Percentiles rank a stretch among this genome's conserved stretches.
Conservation (phyloP, 2,329 filamentous ascomycete genomes). For the Sclerotinia spermophila region DNA sequence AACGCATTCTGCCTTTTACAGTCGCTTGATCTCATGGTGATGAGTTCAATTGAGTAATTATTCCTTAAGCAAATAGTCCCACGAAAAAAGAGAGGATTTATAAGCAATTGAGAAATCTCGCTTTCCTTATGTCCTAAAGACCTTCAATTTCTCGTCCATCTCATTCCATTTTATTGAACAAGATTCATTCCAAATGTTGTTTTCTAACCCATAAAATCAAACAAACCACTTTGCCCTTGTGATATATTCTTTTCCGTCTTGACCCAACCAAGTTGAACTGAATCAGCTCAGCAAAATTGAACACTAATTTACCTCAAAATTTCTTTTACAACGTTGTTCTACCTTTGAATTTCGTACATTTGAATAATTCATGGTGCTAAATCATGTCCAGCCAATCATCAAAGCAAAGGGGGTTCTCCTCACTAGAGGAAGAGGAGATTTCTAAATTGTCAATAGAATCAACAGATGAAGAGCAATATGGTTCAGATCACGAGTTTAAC, state of each 20-base stretch:
- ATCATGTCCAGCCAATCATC: not conserved
- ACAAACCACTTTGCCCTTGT: not conserved
- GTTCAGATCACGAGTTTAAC: constrained; percentile 33
- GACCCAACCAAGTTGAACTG: not conserved
- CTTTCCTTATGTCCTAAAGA: not conserved
- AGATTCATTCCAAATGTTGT: not conserved
- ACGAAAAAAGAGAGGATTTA: not conserved
- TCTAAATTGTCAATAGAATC: constrained; percentile 58
- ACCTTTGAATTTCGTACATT: not conserved
- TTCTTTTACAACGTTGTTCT: not conserved
- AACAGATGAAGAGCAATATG: constrained; percentile 33
- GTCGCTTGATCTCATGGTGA: not conserved
- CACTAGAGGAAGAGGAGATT: constrained; percentile 47
- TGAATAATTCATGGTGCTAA: not conserved
- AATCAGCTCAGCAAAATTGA: not conserved
- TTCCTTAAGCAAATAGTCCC: not conserved
- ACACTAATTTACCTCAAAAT: not conserved
- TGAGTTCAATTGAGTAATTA: not conserved
- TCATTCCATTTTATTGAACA: not conserved
- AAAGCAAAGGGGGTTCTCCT: not conserved
- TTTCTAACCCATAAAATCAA: no score
- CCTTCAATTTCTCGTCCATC: not conserved
- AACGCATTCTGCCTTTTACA: not conserved
- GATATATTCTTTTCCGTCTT: not conserved
- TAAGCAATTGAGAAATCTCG: not conserved